phyloP scores from a whole-genome alignment of 495 filamentous ascomycete species.

The Talaromyces liani region DNA sequence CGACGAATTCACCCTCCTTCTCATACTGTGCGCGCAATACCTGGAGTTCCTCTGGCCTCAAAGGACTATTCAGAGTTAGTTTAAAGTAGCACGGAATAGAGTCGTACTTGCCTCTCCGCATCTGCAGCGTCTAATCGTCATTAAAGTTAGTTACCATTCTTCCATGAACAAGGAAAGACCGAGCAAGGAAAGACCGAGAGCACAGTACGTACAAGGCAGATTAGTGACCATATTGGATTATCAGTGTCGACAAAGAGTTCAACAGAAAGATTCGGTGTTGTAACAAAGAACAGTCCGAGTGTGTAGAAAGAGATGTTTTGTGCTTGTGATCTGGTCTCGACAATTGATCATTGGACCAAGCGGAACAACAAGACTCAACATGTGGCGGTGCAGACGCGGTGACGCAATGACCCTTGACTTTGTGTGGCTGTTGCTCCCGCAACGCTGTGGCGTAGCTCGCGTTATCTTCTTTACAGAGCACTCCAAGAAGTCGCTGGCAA shows the following conservation, averaged over 20 bases:
- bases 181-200: conserved; percentile 14
- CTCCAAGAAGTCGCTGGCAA: neutral
- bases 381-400: conserved; percentile 36
- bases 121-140: conserved; percentile 76
- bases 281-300: neutral
- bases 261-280: neutral
- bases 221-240: conserved; percentile 45
- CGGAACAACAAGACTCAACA: conserved; percentile 11
- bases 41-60: conserved; percentile 82
- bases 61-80: conserved; percentile 47
- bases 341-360: neutral
- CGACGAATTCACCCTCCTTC: conserved; percentile 92
- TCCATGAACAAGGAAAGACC: conserved; percentile 13
- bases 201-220: conserved; percentile 59
- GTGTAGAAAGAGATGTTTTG: neutral
- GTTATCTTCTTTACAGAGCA: neutral
- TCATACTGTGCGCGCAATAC: conserved; percentile 91
- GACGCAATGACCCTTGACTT: conserved; percentile 9
- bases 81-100: neutral
- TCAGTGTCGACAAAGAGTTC: neutral
- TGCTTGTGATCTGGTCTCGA: neutral
- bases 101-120: conserved; percentile 63
- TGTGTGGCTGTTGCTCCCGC: conserved; percentile 42
- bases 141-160: neutral
- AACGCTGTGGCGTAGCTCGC: conserved; percentile 23